Evolutionary conservation across 306 rosid species (phyloP), one percentile per base, ranked within the genome.

Genomic region (Quercus variabilis): DNA sequence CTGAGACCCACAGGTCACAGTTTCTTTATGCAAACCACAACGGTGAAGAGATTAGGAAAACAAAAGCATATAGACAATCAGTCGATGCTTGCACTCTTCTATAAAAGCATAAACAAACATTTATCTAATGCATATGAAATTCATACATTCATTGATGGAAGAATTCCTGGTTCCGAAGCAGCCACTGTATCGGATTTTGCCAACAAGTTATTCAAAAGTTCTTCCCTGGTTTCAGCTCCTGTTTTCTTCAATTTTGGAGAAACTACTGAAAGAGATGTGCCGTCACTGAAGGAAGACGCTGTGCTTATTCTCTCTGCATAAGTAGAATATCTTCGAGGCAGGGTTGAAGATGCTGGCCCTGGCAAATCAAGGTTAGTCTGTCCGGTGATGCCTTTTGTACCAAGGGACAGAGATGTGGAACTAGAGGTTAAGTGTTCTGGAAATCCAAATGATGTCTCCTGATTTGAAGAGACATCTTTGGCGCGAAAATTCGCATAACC

Each of bases 261-360:
- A 51, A 94, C 94, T 63, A 51, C 88, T 57, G 92, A 80, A 52
- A 83, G 89, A 25, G 94, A 85, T 55, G 87, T 83, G 58, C 96
- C 91, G 67, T 90, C 97, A 18, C 80, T 77, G 62, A 91, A 89
- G 75, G 96, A 76, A 74, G 97, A 85, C 23, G 96, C 78, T 72
- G 96, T 85, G 85, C 98, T 91, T 81, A 93, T 89, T 88, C 99
- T 96, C 86, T 96, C 98, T 0, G 96, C 97, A 23, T 96, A 93
- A 43, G 97, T 90, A 76, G 99, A 92, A 86, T 87, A 88, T 86
- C 92, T 89, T 67, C 96, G 89, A 77, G 89, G 83, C 73, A 85
- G 62, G 85, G 76, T 54, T 76, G 88, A 83, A 79, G 94, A 56
- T 64, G 92, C 74, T 69, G 82, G 71, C 63, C 76, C 65, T 21